Conservation (phyloP, 1,284 basidiomycete genomes). For the Ustilago hordei region DNA sequence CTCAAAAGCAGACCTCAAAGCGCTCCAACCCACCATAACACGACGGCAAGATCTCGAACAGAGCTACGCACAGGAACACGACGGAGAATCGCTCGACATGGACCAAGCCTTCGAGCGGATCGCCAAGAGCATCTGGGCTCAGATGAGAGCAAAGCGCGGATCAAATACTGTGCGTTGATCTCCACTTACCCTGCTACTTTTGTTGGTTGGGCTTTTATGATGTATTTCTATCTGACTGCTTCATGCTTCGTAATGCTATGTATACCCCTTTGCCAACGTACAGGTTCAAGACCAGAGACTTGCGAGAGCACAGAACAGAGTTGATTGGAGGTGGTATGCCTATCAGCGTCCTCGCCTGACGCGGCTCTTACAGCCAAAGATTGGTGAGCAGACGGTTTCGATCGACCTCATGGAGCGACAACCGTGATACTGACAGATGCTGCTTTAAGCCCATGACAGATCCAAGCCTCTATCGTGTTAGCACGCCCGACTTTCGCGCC, state of each 20-base stretch:
- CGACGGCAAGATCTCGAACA: conserved; percentile 41
- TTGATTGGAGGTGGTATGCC: conserved; percentile 6
- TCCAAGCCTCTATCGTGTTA: conserved; percentile 21
- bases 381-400: conserved; percentile 13
- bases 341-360: not conserved
- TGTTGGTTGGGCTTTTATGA: not conserved
- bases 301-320: not conserved
- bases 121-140: conserved; percentile 27
- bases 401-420: not conserved
- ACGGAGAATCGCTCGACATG: conserved; percentile 47
- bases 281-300: not conserved
- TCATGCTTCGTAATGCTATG: conserved; percentile 6
- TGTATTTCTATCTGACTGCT: conserved; percentile 9
- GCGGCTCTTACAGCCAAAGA: conserved; percentile 2
- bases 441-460: conserved; percentile 7
- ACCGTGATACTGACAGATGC: not conserved
- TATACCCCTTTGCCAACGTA: conserved; percentile 9
- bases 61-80: conserved; percentile 28
- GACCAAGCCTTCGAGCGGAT: conserved; percentile 39
- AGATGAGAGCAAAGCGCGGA: conserved; percentile 4
- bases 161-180: conserved; percentile 26
- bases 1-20: conserved; percentile 32
- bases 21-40: conserved; percentile 21
- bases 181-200: not conserved
- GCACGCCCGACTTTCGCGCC: conserved; percentile 27